These are phyloP conservation scores for Thelephora aurantiotincta DNA, from an alignment of 768 basidiomycete species.

Conservation along the genomic window DNA sequence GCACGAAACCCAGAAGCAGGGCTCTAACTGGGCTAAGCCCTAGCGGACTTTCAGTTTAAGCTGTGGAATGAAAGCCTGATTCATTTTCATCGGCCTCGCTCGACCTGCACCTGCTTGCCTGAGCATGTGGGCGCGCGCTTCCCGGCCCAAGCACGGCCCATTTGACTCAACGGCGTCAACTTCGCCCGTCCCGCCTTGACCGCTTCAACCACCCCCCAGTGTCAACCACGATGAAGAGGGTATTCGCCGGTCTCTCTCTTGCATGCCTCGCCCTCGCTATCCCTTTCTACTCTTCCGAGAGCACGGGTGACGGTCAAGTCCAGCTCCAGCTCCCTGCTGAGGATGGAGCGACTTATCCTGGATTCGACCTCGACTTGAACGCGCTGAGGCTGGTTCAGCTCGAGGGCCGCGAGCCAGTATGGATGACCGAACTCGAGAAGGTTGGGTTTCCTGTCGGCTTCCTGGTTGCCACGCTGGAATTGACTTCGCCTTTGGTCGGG, in stretches of 20 bases:
- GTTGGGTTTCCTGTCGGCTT: conserved; percentile 19
- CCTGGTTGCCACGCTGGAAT: background rate
- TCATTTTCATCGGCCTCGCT: no score
- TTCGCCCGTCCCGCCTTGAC: no score
- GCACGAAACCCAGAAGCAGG: no score
- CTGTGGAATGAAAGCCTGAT: no score
- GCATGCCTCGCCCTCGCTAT: conserved; percentile 28
- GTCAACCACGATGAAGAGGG: conserved; percentile 31
- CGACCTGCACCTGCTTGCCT: no score
- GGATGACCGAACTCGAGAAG: conserved; percentile 89
- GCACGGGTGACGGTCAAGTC: conserved; percentile 17
- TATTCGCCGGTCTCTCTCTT: conserved; percentile 28
- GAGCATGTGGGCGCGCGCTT: background rate
- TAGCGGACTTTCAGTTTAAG: no score
- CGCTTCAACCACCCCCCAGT: no score
- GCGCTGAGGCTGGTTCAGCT: conserved; percentile 66
- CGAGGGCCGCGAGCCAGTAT: conserved; percentile 52
- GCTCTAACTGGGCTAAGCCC: no score
- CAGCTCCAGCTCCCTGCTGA: conserved; percentile 20
- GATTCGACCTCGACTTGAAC: conserved; percentile 60
- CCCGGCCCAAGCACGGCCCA: background rate
- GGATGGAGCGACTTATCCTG: conserved; percentile 23
- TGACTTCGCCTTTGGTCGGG: background rate
- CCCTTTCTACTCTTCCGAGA: conserved; percentile 15
- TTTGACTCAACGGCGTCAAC: background rate